Conservation (phyloP, 2,329 filamentous ascomycete species). For the Phyllosticta paracitricarpa region DNA sequence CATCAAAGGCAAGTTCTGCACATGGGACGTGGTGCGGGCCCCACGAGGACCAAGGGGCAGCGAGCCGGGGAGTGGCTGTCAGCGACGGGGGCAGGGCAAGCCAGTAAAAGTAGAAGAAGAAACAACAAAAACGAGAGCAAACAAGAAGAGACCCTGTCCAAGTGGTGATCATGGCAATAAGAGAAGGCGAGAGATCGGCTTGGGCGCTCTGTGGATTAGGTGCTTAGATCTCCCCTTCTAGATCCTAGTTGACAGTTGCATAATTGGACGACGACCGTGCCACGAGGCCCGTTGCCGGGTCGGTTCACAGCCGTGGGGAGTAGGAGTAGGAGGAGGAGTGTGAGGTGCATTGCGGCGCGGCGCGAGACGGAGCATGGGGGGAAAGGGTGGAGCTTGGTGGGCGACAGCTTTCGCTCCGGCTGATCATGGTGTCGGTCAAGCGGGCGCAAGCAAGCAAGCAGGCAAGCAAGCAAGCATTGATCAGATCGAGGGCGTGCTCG, state of each 20-base stretch:
- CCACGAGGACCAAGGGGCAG: not conserved
- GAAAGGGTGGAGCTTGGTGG: not conserved
- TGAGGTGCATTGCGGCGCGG: conserved; percentile 9
- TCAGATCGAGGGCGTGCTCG: not conserved
- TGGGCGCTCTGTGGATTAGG: conserved; percentile 8
- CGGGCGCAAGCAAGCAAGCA: no score
- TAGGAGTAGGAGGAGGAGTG: not conserved
- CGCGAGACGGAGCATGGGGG: conserved; percentile 3
- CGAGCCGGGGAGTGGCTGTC: not conserved
- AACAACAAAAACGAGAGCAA: not conserved
- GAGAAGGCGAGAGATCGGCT: conserved; percentile 7
- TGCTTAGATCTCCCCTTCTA: conserved; percentile 9
- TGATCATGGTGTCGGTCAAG: not conserved
- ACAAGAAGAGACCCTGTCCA: conserved; percentile 7
- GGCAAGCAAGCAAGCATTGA: not conserved
- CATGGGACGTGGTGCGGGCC: not conserved
- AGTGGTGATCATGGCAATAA: conserved; percentile 11
- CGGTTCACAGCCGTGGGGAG: conserved; percentile 8
- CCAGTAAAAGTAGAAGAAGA: not conserved
- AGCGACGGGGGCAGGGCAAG: not conserved
- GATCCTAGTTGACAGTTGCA: conserved; percentile 10
- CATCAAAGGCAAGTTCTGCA: conserved; percentile 3
- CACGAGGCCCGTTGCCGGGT: conserved; percentile 9
- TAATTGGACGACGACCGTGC: conserved; percentile 10
- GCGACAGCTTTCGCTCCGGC: not conserved